These are phyloP conservation scores for Quercus parvula DNA, from an alignment of 306 rosid genomes.

Conservation along the genomic window DNA sequence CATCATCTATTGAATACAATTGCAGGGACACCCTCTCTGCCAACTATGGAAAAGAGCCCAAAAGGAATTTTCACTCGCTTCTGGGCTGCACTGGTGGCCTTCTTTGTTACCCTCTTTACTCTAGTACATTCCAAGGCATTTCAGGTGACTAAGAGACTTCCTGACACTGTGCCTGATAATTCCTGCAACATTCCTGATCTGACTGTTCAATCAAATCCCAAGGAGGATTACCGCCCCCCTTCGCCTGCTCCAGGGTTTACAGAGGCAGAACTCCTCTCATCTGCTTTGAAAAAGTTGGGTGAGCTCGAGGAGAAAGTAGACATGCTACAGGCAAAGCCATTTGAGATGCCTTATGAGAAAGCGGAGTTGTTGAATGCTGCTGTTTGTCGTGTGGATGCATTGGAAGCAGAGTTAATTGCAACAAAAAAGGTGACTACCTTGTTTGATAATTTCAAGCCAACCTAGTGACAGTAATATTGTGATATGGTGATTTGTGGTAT, in stretches of 20 bases:
- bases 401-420: constrained; percentile 84
- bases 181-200: constrained; percentile 20
- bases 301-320: constrained; percentile 74
- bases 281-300: constrained; percentile 58
- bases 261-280: constrained; percentile 40
- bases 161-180: constrained; percentile 24
- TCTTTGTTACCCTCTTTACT: constrained; percentile 50
- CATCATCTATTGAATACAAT: constrained; percentile 12
- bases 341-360: constrained; percentile 81
- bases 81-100: constrained; percentile 49
- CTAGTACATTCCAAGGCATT: constrained; percentile 35
- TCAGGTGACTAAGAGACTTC: constrained; percentile 30
- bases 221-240: constrained; percentile 53
- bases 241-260: constrained; percentile 51
- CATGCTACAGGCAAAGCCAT: constrained; percentile 65
- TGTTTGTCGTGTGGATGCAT: constrained; percentile 79
- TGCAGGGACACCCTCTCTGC: constrained; percentile 49
- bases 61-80: constrained; percentile 32
- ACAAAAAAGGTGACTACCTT: constrained; percentile 61
- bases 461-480: background rate
- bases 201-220: constrained; percentile 24
- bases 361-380: constrained; percentile 88
- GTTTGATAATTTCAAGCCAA: background rate
- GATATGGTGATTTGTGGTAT: background rate
- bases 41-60: constrained; percentile 18